These are phyloP conservation scores for Phtheirospermum japonicum DNA, from an alignment of 257 asterid genomes.

Conservation along the genomic window DNA sequence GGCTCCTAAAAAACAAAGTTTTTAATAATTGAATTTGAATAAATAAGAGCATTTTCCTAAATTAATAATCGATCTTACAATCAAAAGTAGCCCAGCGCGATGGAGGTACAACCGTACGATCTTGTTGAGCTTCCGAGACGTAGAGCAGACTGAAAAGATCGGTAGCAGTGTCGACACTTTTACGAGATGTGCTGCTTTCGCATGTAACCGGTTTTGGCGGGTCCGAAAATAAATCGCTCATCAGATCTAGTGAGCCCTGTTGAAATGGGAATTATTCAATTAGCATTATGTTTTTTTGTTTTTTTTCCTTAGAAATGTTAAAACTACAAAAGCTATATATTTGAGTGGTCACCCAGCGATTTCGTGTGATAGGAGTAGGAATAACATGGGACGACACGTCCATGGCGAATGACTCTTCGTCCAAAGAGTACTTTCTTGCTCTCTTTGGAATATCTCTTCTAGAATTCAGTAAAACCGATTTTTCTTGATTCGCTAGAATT, in stretches of 20 bases:
- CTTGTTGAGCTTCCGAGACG: constrained; percentile 52
- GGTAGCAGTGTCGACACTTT: constrained; percentile 36
- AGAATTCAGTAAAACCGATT: constrained; percentile 23
- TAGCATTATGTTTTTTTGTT: not conserved
- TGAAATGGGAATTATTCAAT: constrained; percentile 4
- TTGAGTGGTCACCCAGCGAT: constrained; percentile 60
- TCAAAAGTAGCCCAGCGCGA: constrained; percentile 97
- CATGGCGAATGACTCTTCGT: constrained; percentile 56
- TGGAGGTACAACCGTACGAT: constrained; percentile 77
- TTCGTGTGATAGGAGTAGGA: constrained; percentile 36
- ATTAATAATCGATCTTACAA: constrained; percentile 43
- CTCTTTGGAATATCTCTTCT: constrained; percentile 64
- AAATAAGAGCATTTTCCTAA: no score
- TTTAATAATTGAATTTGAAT: not conserved
- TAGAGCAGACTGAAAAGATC: constrained; percentile 85
- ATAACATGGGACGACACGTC: constrained; percentile 33
- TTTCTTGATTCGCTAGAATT: constrained; percentile 30
- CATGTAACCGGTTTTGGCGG: constrained; percentile 26
- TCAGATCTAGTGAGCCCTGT: constrained; percentile 73
- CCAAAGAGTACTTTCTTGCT: constrained; percentile 89
- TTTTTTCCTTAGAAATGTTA: no score
- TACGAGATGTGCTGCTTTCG: constrained; percentile 28
- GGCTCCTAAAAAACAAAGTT: constrained; percentile 35
- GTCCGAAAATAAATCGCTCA: constrained; percentile 30
- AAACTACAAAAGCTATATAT: no score